Conservation (phyloP, 2,329 filamentous ascomycete genomes). For the Xylaria digitata region DNA sequence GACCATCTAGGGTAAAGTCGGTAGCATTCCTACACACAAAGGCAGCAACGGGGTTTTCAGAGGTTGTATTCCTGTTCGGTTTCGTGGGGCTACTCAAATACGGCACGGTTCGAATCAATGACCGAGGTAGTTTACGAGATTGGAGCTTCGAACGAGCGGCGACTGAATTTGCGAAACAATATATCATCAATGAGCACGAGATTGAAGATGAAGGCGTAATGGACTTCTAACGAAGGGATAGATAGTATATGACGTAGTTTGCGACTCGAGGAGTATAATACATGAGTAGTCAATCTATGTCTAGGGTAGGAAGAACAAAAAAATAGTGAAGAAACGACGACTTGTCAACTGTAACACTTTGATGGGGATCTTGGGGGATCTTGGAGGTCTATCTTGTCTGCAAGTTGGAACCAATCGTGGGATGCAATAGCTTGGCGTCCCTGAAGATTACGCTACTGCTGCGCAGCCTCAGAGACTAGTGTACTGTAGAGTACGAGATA, state of each 20-base stretch:
- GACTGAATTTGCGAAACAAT: slow-evolving; percentile 18
- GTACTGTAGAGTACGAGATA: background rate
- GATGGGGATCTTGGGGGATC: background rate
- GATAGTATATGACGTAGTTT: slow-evolving; percentile 4
- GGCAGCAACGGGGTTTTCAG: slow-evolving; percentile 1
- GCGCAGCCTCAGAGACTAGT: slow-evolving; percentile 20
- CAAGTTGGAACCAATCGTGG: slow-evolving; percentile 13
- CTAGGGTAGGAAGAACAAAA: background rate
- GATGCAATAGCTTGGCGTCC: slow-evolving; percentile 19
- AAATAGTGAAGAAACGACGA: slow-evolving; percentile 20
- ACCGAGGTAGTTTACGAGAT: slow-evolving; percentile 2
- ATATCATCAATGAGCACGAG: slow-evolving; percentile 15
- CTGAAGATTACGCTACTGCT: background rate
- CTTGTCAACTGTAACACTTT: slow-evolving; percentile 14
- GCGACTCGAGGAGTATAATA: slow-evolving; percentile 12
- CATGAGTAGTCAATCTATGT: background rate
- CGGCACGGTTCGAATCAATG: slow-evolving; percentile 7
- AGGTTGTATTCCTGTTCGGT: background rate
- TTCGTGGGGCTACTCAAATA: background rate
- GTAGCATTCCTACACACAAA: slow-evolving; percentile 24
- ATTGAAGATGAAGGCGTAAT: slow-evolving; percentile 2
- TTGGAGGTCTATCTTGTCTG: slow-evolving; percentile 1
- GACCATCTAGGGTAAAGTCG: slow-evolving; percentile 16
- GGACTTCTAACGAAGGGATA: slow-evolving; percentile 16
- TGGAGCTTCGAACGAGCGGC: slow-evolving; percentile 26